Evolutionary conservation across 2,329 filamentous ascomycete species (phyloP), one percentile per base, ranked within the genome.

Genomic region (Monilinia fructigena): DNA sequence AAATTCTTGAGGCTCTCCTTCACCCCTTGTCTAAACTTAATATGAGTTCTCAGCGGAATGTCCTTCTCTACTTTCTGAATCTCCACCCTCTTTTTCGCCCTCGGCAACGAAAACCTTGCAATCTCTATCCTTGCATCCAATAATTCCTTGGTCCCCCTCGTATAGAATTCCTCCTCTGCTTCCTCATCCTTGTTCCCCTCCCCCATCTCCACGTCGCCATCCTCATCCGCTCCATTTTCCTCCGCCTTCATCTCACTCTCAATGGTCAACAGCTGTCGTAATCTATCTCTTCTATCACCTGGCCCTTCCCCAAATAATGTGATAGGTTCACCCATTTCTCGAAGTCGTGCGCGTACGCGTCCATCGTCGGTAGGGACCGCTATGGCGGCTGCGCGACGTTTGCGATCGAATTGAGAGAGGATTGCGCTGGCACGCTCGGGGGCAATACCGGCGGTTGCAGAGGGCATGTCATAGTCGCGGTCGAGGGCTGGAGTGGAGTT

Each of bases 151-250:
- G 88, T 86, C 3, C 95, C 95, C 72, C 90, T 85, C 0, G 94
- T 97, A 77, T 97, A 99, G 78, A 97, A 99, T 73, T 99, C 95
- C 75, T 98, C 93, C 71, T 96, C 91, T 72, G 89, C 87, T 63
- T 93, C 91, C 58, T 93, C 91, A 55, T 74, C 72, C 23, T 87
- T 23, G 77, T 79, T 45, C 63, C 77, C 84, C 74, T 83, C 83
- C 52, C 77, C 76, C 80, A 88, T 88, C 55, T 81, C 79, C 26
- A 81, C 75, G 75, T 91, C 89, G 54, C 83, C 84, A 71, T 89
- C 88, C 62, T 85, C 87, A 71, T 89, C 88, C 63, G 85, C 87
- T 1, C 79, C 81, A 69, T 86, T 81, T 23, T 60, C 63, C 50
- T 81, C 77, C 28, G 79, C 82, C 20, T 79, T 80, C 70, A 85